Evolutionary conservation across 1,284 basidiomycete genomes (phyloP).

Genomic region (Ustilago cynodontis): DNA sequence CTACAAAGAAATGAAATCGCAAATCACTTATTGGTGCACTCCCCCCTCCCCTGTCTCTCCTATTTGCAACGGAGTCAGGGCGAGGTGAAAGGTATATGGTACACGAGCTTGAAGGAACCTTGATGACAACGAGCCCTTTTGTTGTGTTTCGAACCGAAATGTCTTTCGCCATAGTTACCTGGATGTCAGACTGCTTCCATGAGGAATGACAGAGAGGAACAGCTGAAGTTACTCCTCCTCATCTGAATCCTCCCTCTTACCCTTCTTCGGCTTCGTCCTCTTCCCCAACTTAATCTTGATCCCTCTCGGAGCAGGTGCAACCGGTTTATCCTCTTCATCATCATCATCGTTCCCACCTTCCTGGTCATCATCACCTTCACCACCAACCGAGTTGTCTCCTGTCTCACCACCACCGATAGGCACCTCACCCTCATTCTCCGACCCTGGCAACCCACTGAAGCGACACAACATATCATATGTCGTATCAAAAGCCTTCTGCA

Average conservation of each 20-base stretch:
- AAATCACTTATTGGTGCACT: neutral
- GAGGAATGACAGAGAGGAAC: too few species aligned
- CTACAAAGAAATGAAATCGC: neutral
- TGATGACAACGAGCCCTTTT: neutral
- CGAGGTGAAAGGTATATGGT: neutral
- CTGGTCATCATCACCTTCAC: constrained; percentile 17
- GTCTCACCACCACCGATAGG: constrained; percentile 12
- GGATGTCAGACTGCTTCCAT: neutral
- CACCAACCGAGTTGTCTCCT: constrained; percentile 18
- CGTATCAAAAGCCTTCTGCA: constrained; percentile 64
- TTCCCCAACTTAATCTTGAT: constrained; percentile 56
- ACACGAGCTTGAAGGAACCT: neutral
- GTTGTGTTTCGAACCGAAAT: neutral
- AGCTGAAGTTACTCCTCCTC: constrained; percentile 24
- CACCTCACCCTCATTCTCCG: constrained; percentile 48
- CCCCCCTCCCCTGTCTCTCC: neutral
- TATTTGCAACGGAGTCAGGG: too few species aligned
- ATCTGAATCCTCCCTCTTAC: constrained; percentile 27
- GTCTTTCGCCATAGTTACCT: neutral
- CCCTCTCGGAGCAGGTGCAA: constrained; percentile 25
- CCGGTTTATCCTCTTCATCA: constrained; percentile 45
- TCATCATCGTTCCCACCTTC: constrained; percentile 25
- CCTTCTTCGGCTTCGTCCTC: constrained; percentile 23
- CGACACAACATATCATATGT: constrained; percentile 59
- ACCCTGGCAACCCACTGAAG: constrained; percentile 54